Evolutionary conservation across 192 early-diverging fungal genomes (phyloP).

Genomic region (Umbelopsis sp.): DNA sequence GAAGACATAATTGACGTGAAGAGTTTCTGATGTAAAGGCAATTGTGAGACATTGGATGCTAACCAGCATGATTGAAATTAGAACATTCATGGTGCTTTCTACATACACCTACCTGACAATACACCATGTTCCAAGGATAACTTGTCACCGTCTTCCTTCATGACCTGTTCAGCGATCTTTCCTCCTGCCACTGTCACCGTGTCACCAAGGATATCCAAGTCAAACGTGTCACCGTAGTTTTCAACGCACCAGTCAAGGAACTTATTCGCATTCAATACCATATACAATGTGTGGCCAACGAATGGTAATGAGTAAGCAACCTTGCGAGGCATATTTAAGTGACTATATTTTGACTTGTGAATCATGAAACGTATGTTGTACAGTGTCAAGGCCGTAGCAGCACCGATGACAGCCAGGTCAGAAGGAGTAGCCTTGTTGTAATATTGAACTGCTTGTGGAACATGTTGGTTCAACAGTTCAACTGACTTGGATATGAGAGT

Average conservation of each 20-base stretch:
- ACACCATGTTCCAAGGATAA: slow-evolving; percentile 27
- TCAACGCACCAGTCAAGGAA: slow-evolving; percentile 30
- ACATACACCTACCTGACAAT: slow-evolving; percentile 3
- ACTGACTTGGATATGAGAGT: slow-evolving; percentile 7
- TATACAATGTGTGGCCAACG: slow-evolving; percentile 28
- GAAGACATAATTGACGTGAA: slow-evolving; percentile 26
- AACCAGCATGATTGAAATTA: no score
- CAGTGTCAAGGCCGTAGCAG: neutral
- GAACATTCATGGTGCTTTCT: no score
- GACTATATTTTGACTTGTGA: neutral
- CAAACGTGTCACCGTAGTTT: slow-evolving; percentile 31
- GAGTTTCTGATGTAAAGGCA: slow-evolving; percentile 11
- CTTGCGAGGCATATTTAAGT: slow-evolving; percentile 19
- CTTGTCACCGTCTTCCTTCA: slow-evolving; percentile 15
- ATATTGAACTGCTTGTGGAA: neutral
- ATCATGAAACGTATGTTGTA: neutral
- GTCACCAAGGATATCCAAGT: slow-evolving; percentile 22
- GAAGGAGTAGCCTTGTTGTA: neutral
- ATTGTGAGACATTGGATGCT: no score
- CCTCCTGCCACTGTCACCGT: slow-evolving; percentile 12
- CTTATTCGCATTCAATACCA: neutral
- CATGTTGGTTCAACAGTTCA: neutral
- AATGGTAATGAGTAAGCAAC: slow-evolving; percentile 28
- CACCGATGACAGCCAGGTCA: neutral
- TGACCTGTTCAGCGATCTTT: slow-evolving; percentile 19